These are phyloP conservation scores for Thielaviopsis euricoi DNA, from an alignment of 2,329 filamentous ascomycete species.

Conservation along the genomic window DNA sequence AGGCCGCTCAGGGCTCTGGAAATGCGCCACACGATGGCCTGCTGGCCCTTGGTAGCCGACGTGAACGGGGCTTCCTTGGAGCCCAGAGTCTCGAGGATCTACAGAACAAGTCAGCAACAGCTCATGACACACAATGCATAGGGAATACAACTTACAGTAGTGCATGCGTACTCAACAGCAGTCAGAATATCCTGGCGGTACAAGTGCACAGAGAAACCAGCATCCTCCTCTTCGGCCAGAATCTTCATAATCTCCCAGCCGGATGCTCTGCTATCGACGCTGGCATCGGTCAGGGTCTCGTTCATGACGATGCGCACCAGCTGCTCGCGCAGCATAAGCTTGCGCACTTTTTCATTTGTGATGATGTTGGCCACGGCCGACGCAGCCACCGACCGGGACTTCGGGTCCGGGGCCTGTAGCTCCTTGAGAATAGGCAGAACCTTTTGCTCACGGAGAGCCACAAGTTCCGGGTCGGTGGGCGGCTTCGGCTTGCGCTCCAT, in stretches of 20 bases:
- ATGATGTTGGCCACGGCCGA: slow-evolving; percentile 44
- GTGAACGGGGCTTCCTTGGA: slow-evolving; percentile 25
- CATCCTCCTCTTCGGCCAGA: slow-evolving; percentile 45
- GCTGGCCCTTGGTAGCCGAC: slow-evolving; percentile 35
- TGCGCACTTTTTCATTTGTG: slow-evolving; percentile 43
- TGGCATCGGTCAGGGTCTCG: slow-evolving; percentile 46
- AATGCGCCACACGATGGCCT: slow-evolving; percentile 36
- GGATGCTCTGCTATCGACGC: slow-evolving; percentile 44
- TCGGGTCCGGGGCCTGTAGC: slow-evolving; percentile 40
- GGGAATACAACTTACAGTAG: slow-evolving; percentile 25
- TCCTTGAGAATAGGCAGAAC: slow-evolving; percentile 47
- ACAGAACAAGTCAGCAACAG: slow-evolving; percentile 6
- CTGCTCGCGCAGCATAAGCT: slow-evolving; percentile 49
- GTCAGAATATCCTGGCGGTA: slow-evolving; percentile 45
- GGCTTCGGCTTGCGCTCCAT: slow-evolving; percentile 42
- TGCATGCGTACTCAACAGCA: slow-evolving; percentile 39
- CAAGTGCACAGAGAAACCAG: slow-evolving; percentile 50
- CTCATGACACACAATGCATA: neutral
- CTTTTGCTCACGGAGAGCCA: slow-evolving; percentile 43
- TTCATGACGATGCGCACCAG: slow-evolving; percentile 46
- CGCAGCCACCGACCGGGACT: slow-evolving; percentile 42
- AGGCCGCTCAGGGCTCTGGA: slow-evolving; percentile 36
- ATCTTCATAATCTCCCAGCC: slow-evolving; percentile 52
- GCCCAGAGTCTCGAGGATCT: slow-evolving; percentile 29
- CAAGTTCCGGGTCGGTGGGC: slow-evolving; percentile 45